A percentile compares a stretch with the other conserved stretches of the same genome.
phyloP scores from a whole-genome alignment of 495 filamentous ascomycete species.

The Penicillium maclennaniae region DNA sequence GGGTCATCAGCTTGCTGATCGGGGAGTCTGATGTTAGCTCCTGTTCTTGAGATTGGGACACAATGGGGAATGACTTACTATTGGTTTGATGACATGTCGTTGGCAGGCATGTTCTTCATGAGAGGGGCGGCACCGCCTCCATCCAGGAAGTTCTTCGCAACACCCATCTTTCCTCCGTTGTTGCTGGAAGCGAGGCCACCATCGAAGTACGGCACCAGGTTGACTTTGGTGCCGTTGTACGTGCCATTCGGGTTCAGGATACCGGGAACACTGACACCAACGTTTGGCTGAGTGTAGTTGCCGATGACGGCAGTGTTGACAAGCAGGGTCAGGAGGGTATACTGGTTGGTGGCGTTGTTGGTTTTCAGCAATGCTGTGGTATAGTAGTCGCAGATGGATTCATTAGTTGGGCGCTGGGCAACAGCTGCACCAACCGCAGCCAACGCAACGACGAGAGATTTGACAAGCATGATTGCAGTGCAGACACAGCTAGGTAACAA shows the following conservation, averaged over 20 bases:
- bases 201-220: conserved; percentile 51
- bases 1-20: conserved; percentile 47
- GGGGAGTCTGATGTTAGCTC: no score
- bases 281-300: conserved; percentile 49
- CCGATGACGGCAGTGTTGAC: conserved; percentile 56
- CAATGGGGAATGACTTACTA: conserved; percentile 31
- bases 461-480: neutral
- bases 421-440: conserved; percentile 9
- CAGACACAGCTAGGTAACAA: no score
- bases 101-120: conserved; percentile 46
- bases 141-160: conserved; percentile 52
- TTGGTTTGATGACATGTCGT: conserved; percentile 42
- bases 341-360: conserved; percentile 52
- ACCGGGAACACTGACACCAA: conserved; percentile 43
- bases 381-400: conserved; percentile 54
- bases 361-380: conserved; percentile 47
- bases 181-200: conserved; percentile 48
- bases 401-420: conserved; percentile 42
- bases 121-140: conserved; percentile 49
- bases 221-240: conserved; percentile 45
- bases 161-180: conserved; percentile 28
- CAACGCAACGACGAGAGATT: neutral
- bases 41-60: conserved; percentile 6
- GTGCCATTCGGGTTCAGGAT: conserved; percentile 41
- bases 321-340: conserved; percentile 46